Evolutionary conservation across 257 asterid species (phyloP).

Genomic region (Coffea eugenioides): DNA sequence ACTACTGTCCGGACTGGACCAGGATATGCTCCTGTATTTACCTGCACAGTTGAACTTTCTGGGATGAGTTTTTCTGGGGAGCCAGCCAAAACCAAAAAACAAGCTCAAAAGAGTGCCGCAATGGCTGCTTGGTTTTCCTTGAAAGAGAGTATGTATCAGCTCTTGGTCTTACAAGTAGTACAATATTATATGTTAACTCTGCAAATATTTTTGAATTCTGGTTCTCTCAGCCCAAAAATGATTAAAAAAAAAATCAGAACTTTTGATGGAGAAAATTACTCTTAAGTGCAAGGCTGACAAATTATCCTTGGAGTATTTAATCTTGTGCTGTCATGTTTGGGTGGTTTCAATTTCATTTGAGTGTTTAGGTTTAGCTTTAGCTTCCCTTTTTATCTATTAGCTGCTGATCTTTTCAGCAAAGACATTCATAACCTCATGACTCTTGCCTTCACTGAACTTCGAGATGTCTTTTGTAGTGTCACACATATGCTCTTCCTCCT

Average conservation of each 20-base stretch:
- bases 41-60: constrained; percentile 71
- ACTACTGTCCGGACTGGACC: constrained; percentile 69
- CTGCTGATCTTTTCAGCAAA: neutral
- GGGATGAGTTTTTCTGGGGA: constrained; percentile 75
- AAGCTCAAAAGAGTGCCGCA: constrained; percentile 87
- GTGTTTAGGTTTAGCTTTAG: neutral
- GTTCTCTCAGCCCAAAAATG: neutral
- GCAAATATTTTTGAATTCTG: neutral
- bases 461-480: constrained; percentile 20
- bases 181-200: neutral
- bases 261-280: neutral
- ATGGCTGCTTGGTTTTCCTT: constrained; percentile 84
- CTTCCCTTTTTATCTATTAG: no score
- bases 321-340: neutral
- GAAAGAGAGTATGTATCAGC: constrained; percentile 48
- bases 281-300: neutral
- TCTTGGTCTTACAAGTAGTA: neutral
- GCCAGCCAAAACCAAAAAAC: constrained; percentile 81
- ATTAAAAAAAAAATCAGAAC: neutral
- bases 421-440: neutral
- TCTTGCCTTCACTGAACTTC: neutral
- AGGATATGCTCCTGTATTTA: constrained; percentile 72
- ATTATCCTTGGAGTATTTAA: neutral
- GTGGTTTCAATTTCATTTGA: neutral
- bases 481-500: constrained; percentile 14